Conservation (phyloP, 495 filamentous ascomycete genomes). For the Viridothelium virens region DNA sequence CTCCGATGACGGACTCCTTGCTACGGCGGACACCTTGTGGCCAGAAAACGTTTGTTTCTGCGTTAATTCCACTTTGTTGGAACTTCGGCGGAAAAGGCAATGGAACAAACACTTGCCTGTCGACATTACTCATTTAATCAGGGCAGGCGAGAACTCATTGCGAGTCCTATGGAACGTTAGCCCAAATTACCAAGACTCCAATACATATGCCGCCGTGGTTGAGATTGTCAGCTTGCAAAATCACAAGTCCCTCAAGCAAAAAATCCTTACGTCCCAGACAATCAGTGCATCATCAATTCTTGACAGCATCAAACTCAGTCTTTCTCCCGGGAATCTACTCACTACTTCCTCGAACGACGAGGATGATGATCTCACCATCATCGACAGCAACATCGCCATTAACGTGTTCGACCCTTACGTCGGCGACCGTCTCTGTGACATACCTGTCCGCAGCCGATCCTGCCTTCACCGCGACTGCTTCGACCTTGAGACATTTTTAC, state of each 20-base stretch:
- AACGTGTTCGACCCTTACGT: conserved; percentile 71
- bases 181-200: conserved; percentile 32
- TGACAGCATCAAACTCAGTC: conserved; percentile 43
- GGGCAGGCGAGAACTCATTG: conserved; percentile 51
- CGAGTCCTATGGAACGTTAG: conserved; percentile 44
- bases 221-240: conserved; percentile 37
- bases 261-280: conserved; percentile 32
- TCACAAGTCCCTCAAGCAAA: conserved; percentile 43
- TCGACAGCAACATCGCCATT: conserved; percentile 57
- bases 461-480: conserved; percentile 78
- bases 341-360: conserved; percentile 25
- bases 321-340: conserved; percentile 26
- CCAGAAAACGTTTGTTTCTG: conserved; percentile 60
- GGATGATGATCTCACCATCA: conserved; percentile 56
- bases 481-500: conserved; percentile 73
- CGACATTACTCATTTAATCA: conserved; percentile 55
- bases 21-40: conserved; percentile 57
- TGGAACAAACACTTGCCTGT: conserved; percentile 68
- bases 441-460: conserved; percentile 55
- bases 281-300: conserved; percentile 38
- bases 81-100: conserved; percentile 54
- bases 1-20: conserved; percentile 48
- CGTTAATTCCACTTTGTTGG: conserved; percentile 55
- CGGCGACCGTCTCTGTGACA: conserved; percentile 52
- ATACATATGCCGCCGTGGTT: conserved; percentile 50